Evolutionary conservation across 2,329 filamentous ascomycete species (phyloP), one percentile per base, ranked within the genome.

Genomic region (Arthrobotrys musiformis): DNA sequence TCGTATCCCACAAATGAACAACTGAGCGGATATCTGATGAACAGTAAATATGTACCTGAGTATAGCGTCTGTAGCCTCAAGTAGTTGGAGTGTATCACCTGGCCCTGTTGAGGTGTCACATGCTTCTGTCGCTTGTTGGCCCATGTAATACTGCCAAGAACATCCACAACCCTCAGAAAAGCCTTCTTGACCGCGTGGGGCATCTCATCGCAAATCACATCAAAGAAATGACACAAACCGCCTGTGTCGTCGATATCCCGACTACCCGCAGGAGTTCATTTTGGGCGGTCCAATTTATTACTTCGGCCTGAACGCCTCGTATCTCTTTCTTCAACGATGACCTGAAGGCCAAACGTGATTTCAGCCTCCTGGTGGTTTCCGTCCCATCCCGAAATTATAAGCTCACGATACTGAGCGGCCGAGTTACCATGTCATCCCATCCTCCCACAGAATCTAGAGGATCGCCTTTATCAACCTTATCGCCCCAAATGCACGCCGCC

Each of bases 401-500:
- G 7, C 26, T 68, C 56, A 60, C 35, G 46, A 19, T 37, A 42
- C 15, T 30, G 11, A 24, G 22, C 13, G 24, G 15, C 24, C n/a
- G 13, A 44, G n/a, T 50, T 52, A 48, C 24, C 19, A 72, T 72
- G 68, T 54, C 61, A 48, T 54, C 61, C 17, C 61, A 62, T 42
- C 46, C 42, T 33, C 37, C 40, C 15, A 26, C 26, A 35, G 60
- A 66, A 64, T 24, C 48, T 15, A 30, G 35, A 17, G n/a, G 40
- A 42, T 11, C 35, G 11, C 8, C 13, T 4, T n/a, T 22, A 19
- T 17, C 28, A 4, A 28, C 64, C 46, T 24, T 15, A 35, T 50
- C 64, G 19, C 26, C 46, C 33, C 54, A 68, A 33, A 78, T 72
- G 67, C 74, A 64, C 40, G 19, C 37, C n/a, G 30, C 48, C 13